A percentile compares a stretch with the other conserved stretches of the same genome.
Conservation (phyloP, 306 rosid genomes). For the Cicer cuneatum region DNA sequence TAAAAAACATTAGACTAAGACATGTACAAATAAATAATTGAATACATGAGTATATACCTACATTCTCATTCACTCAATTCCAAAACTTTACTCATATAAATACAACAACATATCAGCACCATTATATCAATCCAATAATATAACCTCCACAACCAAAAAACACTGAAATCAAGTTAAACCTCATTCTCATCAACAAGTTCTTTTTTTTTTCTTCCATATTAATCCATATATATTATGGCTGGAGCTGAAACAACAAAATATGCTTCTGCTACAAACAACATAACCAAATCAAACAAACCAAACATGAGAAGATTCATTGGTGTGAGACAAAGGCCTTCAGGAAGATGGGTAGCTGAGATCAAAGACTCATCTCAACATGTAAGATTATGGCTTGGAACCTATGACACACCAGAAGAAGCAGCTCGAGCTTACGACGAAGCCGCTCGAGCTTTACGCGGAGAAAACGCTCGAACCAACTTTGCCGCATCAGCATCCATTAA, state of each 20-base stretch:
- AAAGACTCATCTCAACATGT: constrained; percentile 90
- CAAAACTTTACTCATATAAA: constrained; percentile 47
- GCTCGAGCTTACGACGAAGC: constrained; percentile 95
- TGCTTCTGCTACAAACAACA: constrained; percentile 37
- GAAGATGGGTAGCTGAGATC: constrained; percentile 96
- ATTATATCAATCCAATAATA: constrained; percentile 39
- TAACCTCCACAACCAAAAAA: constrained; percentile 17
- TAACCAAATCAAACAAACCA: constrained; percentile 47
- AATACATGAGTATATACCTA: constrained; percentile 48
- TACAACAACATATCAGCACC: constrained; percentile 42
- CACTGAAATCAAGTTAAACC: constrained; percentile 1
- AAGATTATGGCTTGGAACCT: constrained; percentile 90
- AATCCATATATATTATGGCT: constrained; percentile 38
- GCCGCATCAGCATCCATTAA: constrained; percentile 39
- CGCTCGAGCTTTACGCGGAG: constrained; percentile 76
- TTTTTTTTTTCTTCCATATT: too few relatives aligned
- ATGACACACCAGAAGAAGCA: constrained; percentile 89
- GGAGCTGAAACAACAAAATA: constrained; percentile 62
- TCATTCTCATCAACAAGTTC: too few relatives aligned
- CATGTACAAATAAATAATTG: constrained; percentile 44
- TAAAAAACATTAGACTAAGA: constrained; percentile 43
- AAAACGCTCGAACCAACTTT: constrained; percentile 85
- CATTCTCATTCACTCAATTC: constrained; percentile 38
- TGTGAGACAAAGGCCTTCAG: constrained; percentile 88
- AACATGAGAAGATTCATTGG: constrained; percentile 68